phyloP scores from a whole-genome alignment of 768 basidiomycete species.

The Phaffia tasmanica region DNA sequence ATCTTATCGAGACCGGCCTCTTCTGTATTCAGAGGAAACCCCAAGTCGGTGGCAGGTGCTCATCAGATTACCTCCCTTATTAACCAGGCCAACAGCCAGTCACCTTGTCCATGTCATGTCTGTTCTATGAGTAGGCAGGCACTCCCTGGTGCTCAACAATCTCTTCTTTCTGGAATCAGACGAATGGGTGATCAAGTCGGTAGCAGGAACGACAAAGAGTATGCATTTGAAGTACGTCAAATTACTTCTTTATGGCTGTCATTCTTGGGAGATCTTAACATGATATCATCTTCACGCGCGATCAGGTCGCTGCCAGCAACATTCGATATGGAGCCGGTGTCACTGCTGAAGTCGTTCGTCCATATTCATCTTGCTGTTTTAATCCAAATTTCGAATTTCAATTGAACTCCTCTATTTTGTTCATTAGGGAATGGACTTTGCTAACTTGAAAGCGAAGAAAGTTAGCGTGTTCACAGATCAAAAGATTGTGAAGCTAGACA shows the following conservation, averaged over 20 bases:
- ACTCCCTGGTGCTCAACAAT: slow-evolving; percentile 3
- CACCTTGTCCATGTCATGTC: slow-evolving; percentile 11
- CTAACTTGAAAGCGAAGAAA: slow-evolving; percentile 41
- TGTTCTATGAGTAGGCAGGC: neutral
- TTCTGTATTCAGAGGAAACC: neutral
- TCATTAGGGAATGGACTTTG: slow-evolving; percentile 31
- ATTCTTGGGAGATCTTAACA: neutral
- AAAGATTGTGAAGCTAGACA: slow-evolving; percentile 64
- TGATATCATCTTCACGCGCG: neutral
- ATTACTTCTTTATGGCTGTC: neutral
- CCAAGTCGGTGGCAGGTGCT: neutral
- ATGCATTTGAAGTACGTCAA: slow-evolving; percentile 36
- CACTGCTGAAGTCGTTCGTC: slow-evolving; percentile 35
- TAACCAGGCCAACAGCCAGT: neutral
- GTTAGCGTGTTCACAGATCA: slow-evolving; percentile 91
- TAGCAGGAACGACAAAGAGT: slow-evolving; percentile 33
- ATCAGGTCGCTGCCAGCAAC: slow-evolving; percentile 36
- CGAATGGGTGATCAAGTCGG: slow-evolving; percentile 25
- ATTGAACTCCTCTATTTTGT: neutral
- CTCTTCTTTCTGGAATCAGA: slow-evolving; percentile 8
- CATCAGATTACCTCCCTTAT: slow-evolving; percentile 13
- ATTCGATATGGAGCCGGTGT: slow-evolving; percentile 35
- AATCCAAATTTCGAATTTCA: neutral
- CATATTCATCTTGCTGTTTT: slow-evolving; percentile 8
- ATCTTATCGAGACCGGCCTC: neutral